Evolutionary conservation across 176 grass and related monocot species (phyloP).

Genomic region (Zoysia pacifica): DNA sequence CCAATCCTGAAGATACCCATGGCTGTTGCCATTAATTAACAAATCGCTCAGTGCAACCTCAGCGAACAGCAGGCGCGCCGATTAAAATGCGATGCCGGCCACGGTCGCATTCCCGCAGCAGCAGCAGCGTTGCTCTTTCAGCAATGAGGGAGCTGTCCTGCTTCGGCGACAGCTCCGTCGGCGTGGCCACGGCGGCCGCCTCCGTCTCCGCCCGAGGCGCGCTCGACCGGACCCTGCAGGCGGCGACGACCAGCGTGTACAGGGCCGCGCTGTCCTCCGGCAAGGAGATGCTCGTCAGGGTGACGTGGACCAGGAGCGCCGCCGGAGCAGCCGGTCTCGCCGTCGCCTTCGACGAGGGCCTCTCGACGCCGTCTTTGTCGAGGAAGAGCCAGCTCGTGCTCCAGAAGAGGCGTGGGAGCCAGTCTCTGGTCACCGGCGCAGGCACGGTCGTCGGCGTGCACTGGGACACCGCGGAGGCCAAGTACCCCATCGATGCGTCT

Average conservation of each 20-base stretch:
- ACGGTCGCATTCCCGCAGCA: not conserved
- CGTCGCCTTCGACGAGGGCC: conserved; percentile 52
- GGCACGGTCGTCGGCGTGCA: conserved; percentile 55
- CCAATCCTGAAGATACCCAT: conserved; percentile 1
- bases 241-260: conserved; percentile 62
- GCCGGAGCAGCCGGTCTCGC: conserved; percentile 37
- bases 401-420: conserved; percentile 56
- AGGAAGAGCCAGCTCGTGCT: conserved; percentile 43
- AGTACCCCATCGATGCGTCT: conserved; percentile 33
- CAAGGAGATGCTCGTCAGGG: conserved; percentile 54
- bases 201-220: conserved; percentile 38
- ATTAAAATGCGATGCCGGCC: not conserved
- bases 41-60: not conserved
- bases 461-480: conserved; percentile 70
- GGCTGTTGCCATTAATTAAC: conserved; percentile 3
- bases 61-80: not conserved
- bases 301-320: conserved; percentile 61
- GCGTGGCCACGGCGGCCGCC: conserved; percentile 33
- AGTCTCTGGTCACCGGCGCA: conserved; percentile 44
- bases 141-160: conserved; percentile 81
- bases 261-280: conserved; percentile 46
- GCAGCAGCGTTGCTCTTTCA: not conserved
- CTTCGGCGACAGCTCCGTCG: conserved; percentile 68
- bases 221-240: conserved; percentile 56
- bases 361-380: not conserved